These are phyloP conservation scores for Boletus rufocinnamomeus DNA, from an alignment of 768 basidiomycete genomes.

Conservation along the genomic window DNA sequence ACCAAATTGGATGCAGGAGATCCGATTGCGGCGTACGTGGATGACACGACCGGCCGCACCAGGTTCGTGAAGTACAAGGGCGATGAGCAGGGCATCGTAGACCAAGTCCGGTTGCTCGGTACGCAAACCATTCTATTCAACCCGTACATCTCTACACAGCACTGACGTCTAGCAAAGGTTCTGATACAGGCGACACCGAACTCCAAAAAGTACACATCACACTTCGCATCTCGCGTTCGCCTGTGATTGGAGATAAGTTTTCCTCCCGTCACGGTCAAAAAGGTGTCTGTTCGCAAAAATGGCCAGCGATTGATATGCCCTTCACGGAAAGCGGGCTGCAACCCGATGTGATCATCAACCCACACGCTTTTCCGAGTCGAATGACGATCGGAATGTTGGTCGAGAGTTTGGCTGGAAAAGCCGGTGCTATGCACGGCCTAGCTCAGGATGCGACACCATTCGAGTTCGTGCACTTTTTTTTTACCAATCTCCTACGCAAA, in stretches of 20 bases:
- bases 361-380: conserved; percentile 97
- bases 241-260: conserved; percentile 99
- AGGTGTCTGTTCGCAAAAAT: conserved; percentile 99
- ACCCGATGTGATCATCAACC: conserved; percentile 99
- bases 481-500: background rate
- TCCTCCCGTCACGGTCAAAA: conserved; percentile 99
- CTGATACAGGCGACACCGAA: conserved; percentile 84
- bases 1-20: conserved; percentile 69
- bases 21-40: conserved; percentile 82
- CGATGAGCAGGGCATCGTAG: conserved; percentile 87
- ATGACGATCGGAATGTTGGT: conserved; percentile 99
- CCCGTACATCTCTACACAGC: background rate
- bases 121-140: conserved; percentile 21
- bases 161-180: conserved; percentile 49
- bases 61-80: conserved; percentile 94
- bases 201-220: conserved; percentile 93
- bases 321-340: conserved; percentile 99
- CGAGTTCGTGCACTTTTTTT: conserved; percentile 57
- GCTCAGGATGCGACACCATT: conserved; percentile 99
- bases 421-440: conserved; percentile 96
- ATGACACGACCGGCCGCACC: conserved; percentile 82
- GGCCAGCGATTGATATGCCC: conserved; percentile 98
- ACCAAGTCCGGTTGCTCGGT: conserved; percentile 91
- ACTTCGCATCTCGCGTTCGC: conserved; percentile 88
- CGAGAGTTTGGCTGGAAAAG: conserved; percentile 99